Evolutionary conservation across 305 asterid species (phyloP), one percentile per base, ranked within the genome.

Genomic region (Rubia tinctorum): DNA sequence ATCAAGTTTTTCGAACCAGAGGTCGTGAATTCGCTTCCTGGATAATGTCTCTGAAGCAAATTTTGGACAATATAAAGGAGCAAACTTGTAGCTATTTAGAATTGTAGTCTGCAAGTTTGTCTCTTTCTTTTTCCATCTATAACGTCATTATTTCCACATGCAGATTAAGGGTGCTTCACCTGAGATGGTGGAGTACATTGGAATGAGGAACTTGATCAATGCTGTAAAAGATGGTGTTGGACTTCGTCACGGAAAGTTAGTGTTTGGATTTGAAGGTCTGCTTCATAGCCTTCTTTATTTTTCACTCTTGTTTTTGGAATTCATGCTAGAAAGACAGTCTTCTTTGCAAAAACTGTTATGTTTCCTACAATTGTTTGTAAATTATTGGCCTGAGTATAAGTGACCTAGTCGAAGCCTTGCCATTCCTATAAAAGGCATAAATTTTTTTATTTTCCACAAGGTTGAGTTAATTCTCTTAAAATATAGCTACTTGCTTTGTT

Each of bases 1-100:
- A 86, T 93, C 89, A 93, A 89, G 84, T 93, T 93, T 85, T 93
- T 93, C 73, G 96, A 93, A 80, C 97, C 98, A 13, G 98, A 93
- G 98, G 97, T 91, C 75, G 76, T 85, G 81, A 75, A 71, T 76
- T 71, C 69, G 74, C 76, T 79, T 73, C 81, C 75, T 69, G 70
- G 66, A 18, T 62, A 61, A 62, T 70, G 49, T 82, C 70, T 83
- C 51, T 73, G 30, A 34, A 71, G 75, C 81, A 42, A 64, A 70
- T 68, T 76, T 51, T 76, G 73, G 74, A 80, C 82, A 60, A 66
- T 73, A 55, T 68, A 58, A 55, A 63, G 68, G 72, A 67, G 56
- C 73, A 71, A 59, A 61, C 37, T 60, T 68, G 34, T 13, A 49
- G 66, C 44, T 71, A 7, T 12, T 55, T 42, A 60, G 67, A 55